Evolutionary conservation across 1,284 basidiomycete genomes (phyloP), one percentile per base, ranked within the genome.

Genomic region (Athelia psychrophila): DNA sequence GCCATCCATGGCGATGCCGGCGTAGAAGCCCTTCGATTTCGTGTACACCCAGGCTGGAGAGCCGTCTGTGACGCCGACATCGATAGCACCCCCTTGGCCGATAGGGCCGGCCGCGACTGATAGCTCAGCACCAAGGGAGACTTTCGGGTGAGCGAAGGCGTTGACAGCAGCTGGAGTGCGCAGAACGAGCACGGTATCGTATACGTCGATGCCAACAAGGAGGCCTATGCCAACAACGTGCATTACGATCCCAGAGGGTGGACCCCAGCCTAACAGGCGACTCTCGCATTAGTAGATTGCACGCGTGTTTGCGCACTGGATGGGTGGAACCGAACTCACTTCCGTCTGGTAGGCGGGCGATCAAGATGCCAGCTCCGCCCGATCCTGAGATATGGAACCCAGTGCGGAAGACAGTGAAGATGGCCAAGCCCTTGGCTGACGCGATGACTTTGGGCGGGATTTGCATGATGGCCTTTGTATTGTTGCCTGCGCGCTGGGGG

Each of bases 91-190:
- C 8, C 38, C 38, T 42, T n/a, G 20, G n/a, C 38, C 38, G 9
- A 42, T 9, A 22, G 38, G 38, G n/a, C 38, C 38, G 16, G 38
- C 38, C 5, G 38, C n/a, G 38, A 42, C 38, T 6, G 38, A 6
- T 6, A 42, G 38, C 38, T 42, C 38, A 16, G 38, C 38, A 22
- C 38, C 38, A 42, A 42, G 16, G n/a, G 38, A 42, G 38, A 42
- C 38, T 42, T 42, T 42, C n/a, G 38, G 38, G n/a, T 42, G 38
- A 18, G 38, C 38, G 20, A 42, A 42, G n/a, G 38, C 38, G 38
- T 22, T 42, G 8, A 42, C 38, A 8, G 38, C 38, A 9, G 16
- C 38, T 8, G 16, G 38, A 42, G 38, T 42, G n/a, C 38, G 38
- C 5, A 42, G 38, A 16, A 42, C 38, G 38, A 42, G 38, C 16